Evolutionary conservation across 495 filamentous ascomycete genomes (phyloP), one percentile per base, ranked within the genome.

Genomic region (Penicillium coprophilum): DNA sequence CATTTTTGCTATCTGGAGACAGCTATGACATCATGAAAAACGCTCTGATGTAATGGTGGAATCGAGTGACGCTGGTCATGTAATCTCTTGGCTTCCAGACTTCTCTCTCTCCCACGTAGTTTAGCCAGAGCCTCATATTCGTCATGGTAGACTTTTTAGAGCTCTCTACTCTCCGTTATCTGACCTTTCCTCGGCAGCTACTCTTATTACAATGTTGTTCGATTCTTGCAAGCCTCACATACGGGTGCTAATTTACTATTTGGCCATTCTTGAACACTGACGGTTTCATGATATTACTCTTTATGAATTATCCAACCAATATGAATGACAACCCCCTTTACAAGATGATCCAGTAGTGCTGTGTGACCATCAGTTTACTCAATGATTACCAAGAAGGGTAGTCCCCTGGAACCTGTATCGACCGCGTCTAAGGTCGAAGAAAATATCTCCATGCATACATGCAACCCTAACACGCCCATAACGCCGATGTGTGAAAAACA

Each of bases 281-380:
- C 20, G n/a, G 21, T 44, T 20, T 27, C 28, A 43, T 67, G 56
- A 55, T 56, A 67, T 67, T 62, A 62, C 50, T 41, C 43, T 58
- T 51, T 59, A 64, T 64, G 53, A 57, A 56, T 57, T 44, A 43
- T 55, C 46, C 50, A 40, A 55, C 28, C 54, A 43, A 58, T 65
- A 55, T 59, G 59, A 63, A 68, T 38, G 45, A 49, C 63, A 60
- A 50, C 44, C 53, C 44, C 53, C 53, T 67, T 43, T 63, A 61
- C 62, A 65, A 62, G 31, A 64, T 67, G 53, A 41, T 44, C 50
- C 28, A 11, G 49, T 48, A 38, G 17, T 48, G 46, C 28, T 31
- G 28, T 32, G 31, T 48, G 40, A 45, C 36, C 19, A 31, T 34
- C 38, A 39, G 39, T 17, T 28, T 54, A 31, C 41, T 43, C 41